A percentile compares a stretch with the other conserved stretches of the same genome.
These are phyloP conservation scores for Stemphylium vesicarium DNA, from an alignment of 2,329 filamentous ascomycete species.

Conservation along the genomic window DNA sequence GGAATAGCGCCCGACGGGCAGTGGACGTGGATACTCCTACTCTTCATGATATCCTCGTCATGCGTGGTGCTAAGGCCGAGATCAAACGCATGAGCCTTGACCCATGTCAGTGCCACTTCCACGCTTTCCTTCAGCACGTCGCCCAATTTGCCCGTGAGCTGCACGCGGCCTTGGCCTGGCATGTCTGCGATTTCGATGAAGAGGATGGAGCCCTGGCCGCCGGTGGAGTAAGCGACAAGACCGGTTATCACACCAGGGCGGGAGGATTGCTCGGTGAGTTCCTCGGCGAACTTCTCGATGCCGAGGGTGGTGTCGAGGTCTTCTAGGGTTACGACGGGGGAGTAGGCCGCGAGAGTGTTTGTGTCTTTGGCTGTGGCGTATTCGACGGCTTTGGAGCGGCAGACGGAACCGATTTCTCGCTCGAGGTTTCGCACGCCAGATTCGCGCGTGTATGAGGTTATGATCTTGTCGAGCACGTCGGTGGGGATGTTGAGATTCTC, in stretches of 20 bases:
- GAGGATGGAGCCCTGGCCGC: constrained; percentile 92
- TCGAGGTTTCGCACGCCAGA: constrained; percentile 95
- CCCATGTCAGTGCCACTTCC: constrained; percentile 95
- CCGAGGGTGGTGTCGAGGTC: constrained; percentile 92
- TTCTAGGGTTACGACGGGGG: constrained; percentile 72
- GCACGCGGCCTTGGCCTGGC: constrained; percentile 89
- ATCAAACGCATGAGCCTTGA: constrained; percentile 93
- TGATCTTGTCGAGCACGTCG: constrained; percentile 91
- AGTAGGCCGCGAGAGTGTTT: constrained; percentile 69
- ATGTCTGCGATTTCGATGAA: constrained; percentile 99
- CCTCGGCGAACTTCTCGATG: constrained; percentile 92
- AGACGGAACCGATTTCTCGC: constrained; percentile 92
- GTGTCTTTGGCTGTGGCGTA: constrained; percentile 88
- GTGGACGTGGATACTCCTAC: constrained; percentile 91
- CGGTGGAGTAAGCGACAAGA: constrained; percentile 90
- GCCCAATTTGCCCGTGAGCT: constrained; percentile 94
- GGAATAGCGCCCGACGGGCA: constrained; percentile 94
- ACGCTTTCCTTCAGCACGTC: constrained; percentile 97
- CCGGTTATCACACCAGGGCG: constrained; percentile 94
- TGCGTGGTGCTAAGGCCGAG: constrained; percentile 82
- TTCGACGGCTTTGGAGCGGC: constrained; percentile 84
- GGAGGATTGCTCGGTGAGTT: constrained; percentile 83
- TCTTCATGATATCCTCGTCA: constrained; percentile 93
- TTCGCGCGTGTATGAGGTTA: constrained; percentile 95
- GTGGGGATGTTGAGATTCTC: constrained; percentile 78